phyloP scores from a whole-genome alignment of 306 rosid genomes.

The Cicer chorassanicum region DNA sequence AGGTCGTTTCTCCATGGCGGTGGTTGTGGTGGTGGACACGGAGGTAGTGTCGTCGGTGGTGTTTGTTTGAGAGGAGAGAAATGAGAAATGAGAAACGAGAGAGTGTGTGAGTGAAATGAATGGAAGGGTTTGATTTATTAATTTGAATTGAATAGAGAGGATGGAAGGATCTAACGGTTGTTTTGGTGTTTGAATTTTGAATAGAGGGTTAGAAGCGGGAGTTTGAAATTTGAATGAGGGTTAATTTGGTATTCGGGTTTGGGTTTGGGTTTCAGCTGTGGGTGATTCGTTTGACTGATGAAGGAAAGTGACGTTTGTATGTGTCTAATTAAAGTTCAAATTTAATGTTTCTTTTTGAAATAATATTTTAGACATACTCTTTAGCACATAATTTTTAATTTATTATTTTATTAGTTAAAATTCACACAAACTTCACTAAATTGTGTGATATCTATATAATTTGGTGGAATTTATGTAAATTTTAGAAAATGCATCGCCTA shows the following conservation, averaged over 20 bases:
- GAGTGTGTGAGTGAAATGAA: neutral
- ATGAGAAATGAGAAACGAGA: neutral
- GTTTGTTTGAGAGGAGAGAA: neutral
- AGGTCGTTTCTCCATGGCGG: slow-evolving; percentile 75
- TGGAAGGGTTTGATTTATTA: slow-evolving; percentile 1
- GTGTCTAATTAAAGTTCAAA: too few relatives aligned
- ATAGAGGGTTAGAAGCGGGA: slow-evolving; percentile 41
- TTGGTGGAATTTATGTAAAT: too few relatives aligned
- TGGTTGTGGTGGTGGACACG: slow-evolving; percentile 13
- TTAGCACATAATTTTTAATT: too few relatives aligned
- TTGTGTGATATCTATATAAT: too few relatives aligned
- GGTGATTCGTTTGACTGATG: neutral
- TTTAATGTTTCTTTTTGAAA: too few relatives aligned
- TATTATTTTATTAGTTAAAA: too few relatives aligned
- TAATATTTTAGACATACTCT: too few relatives aligned
- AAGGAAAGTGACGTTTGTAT: neutral
- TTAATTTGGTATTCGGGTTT: neutral
- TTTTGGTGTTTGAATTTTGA: slow-evolving; percentile 44
- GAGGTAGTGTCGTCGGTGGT: slow-evolving; percentile 43
- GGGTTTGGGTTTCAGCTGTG: neutral
- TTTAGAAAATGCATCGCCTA: too few relatives aligned
- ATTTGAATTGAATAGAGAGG: neutral
- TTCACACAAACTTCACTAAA: too few relatives aligned
- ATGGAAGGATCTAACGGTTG: slow-evolving; percentile 49
- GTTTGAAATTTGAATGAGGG: slow-evolving; percentile 32